Evolutionary conservation across 257 asterid species (phyloP).

Genomic region (Handroanthus guayacan): DNA sequence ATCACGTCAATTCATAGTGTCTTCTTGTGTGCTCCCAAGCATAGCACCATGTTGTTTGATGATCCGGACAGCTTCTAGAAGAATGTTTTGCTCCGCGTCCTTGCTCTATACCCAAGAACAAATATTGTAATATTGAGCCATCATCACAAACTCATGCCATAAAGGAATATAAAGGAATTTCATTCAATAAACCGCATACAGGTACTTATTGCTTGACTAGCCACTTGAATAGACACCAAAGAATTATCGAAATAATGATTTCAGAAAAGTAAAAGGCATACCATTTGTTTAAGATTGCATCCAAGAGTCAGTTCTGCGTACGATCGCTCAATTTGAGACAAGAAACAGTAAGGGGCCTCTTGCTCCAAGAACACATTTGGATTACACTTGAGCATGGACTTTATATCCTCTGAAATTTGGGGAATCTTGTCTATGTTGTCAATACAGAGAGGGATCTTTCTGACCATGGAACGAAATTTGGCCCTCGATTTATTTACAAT

Average conservation of each 20-base stretch:
- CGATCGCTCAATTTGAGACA: conserved; percentile 75
- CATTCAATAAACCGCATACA: not conserved
- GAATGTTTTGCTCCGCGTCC: conserved; percentile 76
- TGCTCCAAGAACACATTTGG: conserved; percentile 74
- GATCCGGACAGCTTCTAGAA: conserved; percentile 71
- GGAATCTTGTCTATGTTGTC: conserved; percentile 77
- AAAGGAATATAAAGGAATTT: not conserved
- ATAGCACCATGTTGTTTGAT: conserved; percentile 74
- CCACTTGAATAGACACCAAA: not conserved
- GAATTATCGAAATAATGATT: not conserved
- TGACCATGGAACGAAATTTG: conserved; percentile 62
- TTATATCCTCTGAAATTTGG: conserved; percentile 72
- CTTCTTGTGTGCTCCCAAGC: conserved; percentile 57
- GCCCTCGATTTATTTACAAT: conserved; percentile 95
- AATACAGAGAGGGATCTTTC: conserved; percentile 63
- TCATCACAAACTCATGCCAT: conserved; percentile 3
- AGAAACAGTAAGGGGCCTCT: conserved; percentile 88
- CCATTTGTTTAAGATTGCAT: conserved; percentile 80
- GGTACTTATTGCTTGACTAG: conserved; percentile 1
- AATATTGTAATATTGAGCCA: not conserved
- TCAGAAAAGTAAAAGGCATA: conserved; percentile 34
- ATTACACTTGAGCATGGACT: conserved; percentile 74
- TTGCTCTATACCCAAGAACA: conserved; percentile 55
- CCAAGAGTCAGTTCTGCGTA: conserved; percentile 83
- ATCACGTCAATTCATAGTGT: conserved; percentile 28